Conservation (phyloP, 2,329 filamentous ascomycete genomes). For the Neoscytalidium dimidiatum region DNA sequence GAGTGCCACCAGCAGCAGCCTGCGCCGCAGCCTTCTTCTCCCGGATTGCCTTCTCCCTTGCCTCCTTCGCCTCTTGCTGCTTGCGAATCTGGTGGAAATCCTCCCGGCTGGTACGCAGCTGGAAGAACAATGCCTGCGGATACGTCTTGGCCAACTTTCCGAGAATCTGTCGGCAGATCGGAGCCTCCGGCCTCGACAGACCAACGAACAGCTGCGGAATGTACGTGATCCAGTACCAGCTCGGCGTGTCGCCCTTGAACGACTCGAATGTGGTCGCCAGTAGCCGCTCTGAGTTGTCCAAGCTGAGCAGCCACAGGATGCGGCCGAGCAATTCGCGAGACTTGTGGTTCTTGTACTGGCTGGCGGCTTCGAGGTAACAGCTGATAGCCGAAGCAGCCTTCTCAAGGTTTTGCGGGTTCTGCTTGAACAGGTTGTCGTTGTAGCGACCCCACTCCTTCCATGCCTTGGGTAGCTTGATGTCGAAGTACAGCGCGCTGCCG, state of each 20-base stretch:
- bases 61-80: conserved; percentile 66
- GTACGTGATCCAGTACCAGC: conserved; percentile 99
- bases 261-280: conserved; percentile 88
- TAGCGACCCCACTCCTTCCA: conserved; percentile 99
- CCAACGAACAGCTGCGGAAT: conserved; percentile 95
- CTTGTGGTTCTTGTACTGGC: conserved; percentile 96
- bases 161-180: conserved; percentile 81
- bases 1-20: conserved; percentile 13
- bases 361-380: conserved; percentile 93
- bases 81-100: conserved; percentile 94
- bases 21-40: conserved; percentile 39
- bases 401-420: conserved; percentile 77
- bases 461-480: conserved; percentile 91
- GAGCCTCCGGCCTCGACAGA: conserved; percentile 86
- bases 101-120: conserved; percentile 88
- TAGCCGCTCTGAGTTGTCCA: conserved; percentile 83
- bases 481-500: conserved; percentile 92
- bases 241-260: conserved; percentile 94
- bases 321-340: conserved; percentile 90
- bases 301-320: conserved; percentile 91
- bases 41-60: conserved; percentile 57
- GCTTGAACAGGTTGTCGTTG: conserved; percentile 95
- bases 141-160: conserved; percentile 94
- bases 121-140: conserved; percentile 92
- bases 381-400: conserved; percentile 89